Evolutionary conservation across 2,329 filamentous ascomycete genomes (phyloP).

Genomic region (Xylaria arbuscula): DNA sequence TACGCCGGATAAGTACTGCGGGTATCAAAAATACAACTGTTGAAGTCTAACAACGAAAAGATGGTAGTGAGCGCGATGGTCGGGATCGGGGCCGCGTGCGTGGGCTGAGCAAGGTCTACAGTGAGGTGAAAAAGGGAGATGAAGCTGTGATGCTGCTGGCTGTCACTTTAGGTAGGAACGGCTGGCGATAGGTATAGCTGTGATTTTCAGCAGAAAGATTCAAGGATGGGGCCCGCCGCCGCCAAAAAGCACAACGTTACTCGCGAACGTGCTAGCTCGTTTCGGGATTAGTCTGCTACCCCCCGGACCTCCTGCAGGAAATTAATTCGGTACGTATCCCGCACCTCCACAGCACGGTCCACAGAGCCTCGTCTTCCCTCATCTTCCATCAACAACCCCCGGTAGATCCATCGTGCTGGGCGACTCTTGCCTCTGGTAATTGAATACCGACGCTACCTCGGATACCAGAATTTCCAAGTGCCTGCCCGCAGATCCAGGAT

Average conservation of each 20-base stretch:
- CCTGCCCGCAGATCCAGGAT: too few species aligned
- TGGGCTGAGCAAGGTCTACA: conserved; percentile 26
- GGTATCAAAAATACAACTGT: conserved; percentile 40
- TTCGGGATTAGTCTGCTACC: conserved; percentile 19
- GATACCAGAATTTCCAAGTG: neutral
- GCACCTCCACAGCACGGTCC: conserved; percentile 14
- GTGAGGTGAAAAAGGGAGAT: conserved; percentile 19
- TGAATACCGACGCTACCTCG: neutral
- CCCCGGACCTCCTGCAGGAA: conserved; percentile 35
- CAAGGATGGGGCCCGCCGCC: conserved; percentile 21
- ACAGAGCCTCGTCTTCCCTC: conserved; percentile 29
- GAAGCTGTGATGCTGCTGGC: conserved; percentile 34
- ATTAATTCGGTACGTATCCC: conserved; percentile 30
- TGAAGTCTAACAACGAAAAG: conserved; percentile 28
- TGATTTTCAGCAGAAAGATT: conserved; percentile 40
- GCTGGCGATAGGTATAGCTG: conserved; percentile 34
- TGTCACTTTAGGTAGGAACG: conserved; percentile 37
- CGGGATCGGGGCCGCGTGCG: conserved; percentile 30
- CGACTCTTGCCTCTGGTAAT: neutral
- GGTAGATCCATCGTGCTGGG: conserved; percentile 7
- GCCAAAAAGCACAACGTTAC: conserved; percentile 35
- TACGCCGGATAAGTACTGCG: conserved; percentile 34
- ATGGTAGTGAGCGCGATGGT: conserved; percentile 22
- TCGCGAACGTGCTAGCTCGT: conserved; percentile 16
- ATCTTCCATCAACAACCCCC: conserved; percentile 15